Evolutionary conservation across 2,329 filamentous ascomycete species (phyloP).

Genomic region (Aspergillus calidoustus): DNA sequence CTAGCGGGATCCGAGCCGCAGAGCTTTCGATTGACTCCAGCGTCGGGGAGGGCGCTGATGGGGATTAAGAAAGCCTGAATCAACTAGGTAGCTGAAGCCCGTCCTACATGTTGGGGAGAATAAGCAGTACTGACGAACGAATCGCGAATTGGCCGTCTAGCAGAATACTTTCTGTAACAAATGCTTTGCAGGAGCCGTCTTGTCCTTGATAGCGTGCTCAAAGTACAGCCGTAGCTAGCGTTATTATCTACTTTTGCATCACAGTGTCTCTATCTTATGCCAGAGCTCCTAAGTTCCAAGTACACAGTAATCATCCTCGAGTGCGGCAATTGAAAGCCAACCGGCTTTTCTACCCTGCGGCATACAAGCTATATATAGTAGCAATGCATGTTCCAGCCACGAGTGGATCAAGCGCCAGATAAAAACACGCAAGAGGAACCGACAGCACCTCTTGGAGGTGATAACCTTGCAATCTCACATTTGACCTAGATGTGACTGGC

Average conservation of each 20-base stretch:
- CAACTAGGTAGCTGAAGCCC: not conserved
- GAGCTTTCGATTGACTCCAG: not conserved
- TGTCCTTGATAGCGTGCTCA: not conserved
- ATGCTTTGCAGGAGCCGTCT: not conserved
- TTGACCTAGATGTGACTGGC: not conserved
- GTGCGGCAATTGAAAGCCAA: not conserved
- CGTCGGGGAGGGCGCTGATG: conserved; percentile 4
- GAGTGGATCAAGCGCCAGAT: not conserved
- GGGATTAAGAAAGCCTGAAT: not conserved
- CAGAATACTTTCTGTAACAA: conserved; percentile 3
- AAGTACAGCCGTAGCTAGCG: conserved; percentile 6
- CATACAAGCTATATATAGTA: conserved; percentile 10
- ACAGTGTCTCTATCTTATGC: not conserved
- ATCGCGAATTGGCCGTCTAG: conserved; percentile 6
- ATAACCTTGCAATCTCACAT: not conserved
- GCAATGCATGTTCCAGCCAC: not conserved
- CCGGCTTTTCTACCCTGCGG: conserved; percentile 4
- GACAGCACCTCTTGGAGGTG: not conserved
- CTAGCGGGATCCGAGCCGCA: not conserved
- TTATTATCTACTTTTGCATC: conserved; percentile 13
- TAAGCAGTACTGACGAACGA: conserved; percentile 1
- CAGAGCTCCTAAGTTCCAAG: not conserved
- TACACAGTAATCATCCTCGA: not conserved
- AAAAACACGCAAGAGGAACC: not conserved
- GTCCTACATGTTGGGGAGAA: conserved; percentile 5